Percentiles rank a stretch among this genome's conserved stretches.
These are phyloP conservation scores for Geotrichum bryndzae DNA, from an alignment of 1,139 yeast genomes.

Conservation along the genomic window DNA sequence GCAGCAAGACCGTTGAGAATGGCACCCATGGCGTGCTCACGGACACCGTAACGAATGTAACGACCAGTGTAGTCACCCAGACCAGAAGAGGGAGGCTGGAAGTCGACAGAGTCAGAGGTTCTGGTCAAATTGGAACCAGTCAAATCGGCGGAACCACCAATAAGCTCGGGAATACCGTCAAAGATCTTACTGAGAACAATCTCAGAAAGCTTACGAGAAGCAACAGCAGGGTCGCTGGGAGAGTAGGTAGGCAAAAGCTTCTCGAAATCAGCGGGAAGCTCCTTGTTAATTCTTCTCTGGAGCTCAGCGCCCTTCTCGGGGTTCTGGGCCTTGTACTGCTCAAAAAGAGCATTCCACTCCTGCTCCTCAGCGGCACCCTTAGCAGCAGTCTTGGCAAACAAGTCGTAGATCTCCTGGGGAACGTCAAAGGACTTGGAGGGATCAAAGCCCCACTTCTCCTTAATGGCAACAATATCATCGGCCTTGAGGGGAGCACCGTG, in stretches of 20 bases:
- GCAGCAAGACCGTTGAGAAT: constrained; percentile 97
- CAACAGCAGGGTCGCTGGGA: constrained; percentile 73
- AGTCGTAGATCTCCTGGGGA: constrained; percentile 76
- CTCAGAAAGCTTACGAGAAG: constrained; percentile 95
- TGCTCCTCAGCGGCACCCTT: constrained; percentile 60
- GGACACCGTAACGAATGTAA: constrained; percentile 96
- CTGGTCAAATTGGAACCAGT: constrained; percentile 97
- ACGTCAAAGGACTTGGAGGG: constrained; percentile 76
- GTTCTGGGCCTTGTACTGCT: constrained; percentile 59
- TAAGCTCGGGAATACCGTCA: constrained; percentile 72
- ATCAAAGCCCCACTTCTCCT: constrained; percentile 80
- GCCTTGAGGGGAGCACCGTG: constrained; percentile 97
- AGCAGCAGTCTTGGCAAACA: constrained; percentile 53
- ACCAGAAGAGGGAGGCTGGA: constrained; percentile 82
- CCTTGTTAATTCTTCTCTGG: constrained; percentile 70
- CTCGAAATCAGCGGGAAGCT: constrained; percentile 84
- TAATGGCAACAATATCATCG: constrained; percentile 87
- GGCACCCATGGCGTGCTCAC: constrained; percentile 99
- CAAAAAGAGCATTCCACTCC: constrained; percentile 67
- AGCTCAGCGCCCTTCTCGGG: constrained; percentile 80
- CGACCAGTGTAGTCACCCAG: constrained; percentile 89
- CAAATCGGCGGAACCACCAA: constrained; percentile 98
- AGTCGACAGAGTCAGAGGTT: constrained; percentile 77
- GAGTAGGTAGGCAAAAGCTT: constrained; percentile 72
- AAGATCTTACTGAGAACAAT: constrained; percentile 61